These are phyloP conservation scores for Lactarius hengduanensis DNA, from an alignment of 768 basidiomycete species.

Conservation along the genomic window DNA sequence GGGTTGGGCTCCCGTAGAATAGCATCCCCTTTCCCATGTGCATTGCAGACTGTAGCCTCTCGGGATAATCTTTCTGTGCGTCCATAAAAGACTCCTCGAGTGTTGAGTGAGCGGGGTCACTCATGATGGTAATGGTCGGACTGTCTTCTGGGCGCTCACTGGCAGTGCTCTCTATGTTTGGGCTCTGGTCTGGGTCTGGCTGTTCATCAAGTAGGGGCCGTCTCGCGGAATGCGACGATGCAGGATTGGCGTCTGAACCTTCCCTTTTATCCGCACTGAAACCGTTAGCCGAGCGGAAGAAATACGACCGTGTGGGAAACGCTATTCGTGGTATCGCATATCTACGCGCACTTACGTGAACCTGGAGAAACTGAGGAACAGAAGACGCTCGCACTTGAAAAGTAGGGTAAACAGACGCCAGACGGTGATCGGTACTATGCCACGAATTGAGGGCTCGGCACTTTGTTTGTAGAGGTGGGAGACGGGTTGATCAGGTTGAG, in stretches of 20 bases:
- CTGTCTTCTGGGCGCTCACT: neutral
- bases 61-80: neutral
- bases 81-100: too few species aligned
- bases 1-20: neutral
- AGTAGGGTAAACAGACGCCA: neutral
- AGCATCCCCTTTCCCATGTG: too few species aligned
- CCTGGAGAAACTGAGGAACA: neutral
- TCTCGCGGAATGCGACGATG: neutral
- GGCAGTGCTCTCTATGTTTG: neutral
- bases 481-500: neutral
- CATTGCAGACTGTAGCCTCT: neutral
- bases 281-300: neutral
- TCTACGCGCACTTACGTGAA: neutral
- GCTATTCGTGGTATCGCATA: neutral
- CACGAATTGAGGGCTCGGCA: neutral
- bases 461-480: neutral
- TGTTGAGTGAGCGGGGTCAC: neutral
- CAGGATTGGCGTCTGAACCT: too few species aligned
- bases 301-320: neutral
- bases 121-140: neutral
- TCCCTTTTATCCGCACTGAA: neutral
- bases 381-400: slow-evolving; percentile 8
- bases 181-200: neutral
- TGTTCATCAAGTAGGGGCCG: neutral
- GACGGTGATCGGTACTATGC: neutral